Evolutionary conservation across 2,329 filamentous ascomycete species (phyloP), one percentile per base, ranked within the genome.

Genomic region (Pseudogymnoascus sp.): DNA sequence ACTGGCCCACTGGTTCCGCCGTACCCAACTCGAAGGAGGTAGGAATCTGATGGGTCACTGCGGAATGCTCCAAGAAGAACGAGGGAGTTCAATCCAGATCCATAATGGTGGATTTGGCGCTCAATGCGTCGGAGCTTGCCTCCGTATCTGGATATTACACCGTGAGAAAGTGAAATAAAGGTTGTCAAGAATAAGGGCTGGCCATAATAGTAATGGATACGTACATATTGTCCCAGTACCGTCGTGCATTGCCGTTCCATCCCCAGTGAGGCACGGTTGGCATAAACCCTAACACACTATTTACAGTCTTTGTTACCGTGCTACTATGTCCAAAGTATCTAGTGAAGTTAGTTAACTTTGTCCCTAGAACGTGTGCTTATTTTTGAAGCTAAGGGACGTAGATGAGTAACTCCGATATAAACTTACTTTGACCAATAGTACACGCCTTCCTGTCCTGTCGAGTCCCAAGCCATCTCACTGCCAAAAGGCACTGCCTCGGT

Each of bases 391-490:
- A 16, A 67, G 72, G 71, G 66, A 78, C 77, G 78, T 3, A n/a
- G 23, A 28, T 50, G 14, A n/a, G 23, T n/a, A 7, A 50, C 23
- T 2, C 23, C 4, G 14, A 50, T 7, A 28, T 50, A 28, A 42
- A 28, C 44, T 10, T 50, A 50, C 44, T 50, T 79, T 5, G 78
- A 75, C 83, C 83, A 86, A 64, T 83, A 83, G 64, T 84, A 86
- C 0, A 86, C 81, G 0, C 83, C 83, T 69, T 87, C 84, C 66
- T 87, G 83, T 0, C 82, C 83, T 0, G 84, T 86, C 0, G 80
- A 84, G 64, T 87, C 84, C 84, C 84, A 87, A 0, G 83, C 79
- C 81, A 84, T 83, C 69, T 86, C 84, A 60, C 81, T 84, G 0
- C 83, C 84, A 65, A 80, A 87, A 0, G 84, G 84, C 4, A 82